Conservation (phyloP, 139 green algal genomes). For the Chlamydomonas sp. region DNA sequence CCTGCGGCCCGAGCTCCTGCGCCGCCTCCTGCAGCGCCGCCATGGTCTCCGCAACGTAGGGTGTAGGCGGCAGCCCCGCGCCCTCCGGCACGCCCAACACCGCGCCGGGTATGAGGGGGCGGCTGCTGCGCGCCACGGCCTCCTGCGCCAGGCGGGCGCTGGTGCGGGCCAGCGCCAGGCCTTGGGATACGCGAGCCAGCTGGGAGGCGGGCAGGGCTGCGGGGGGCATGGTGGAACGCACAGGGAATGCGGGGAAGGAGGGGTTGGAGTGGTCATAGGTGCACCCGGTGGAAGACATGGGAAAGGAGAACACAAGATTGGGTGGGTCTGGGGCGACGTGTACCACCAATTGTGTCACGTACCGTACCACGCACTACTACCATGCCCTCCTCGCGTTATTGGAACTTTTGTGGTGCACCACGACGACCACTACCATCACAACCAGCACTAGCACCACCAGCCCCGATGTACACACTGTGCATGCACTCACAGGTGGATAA, state of each 20-base stretch:
- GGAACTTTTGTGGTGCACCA: too few relatives aligned
- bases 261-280: not conserved
- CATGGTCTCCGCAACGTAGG: conserved; percentile 19
- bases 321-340: too few relatives aligned
- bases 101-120: not conserved
- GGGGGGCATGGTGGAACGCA: not conserved
- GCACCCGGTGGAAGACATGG: not conserved
- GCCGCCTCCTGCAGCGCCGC: conserved; percentile 33
- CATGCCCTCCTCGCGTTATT: too few relatives aligned
- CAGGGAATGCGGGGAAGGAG: not conserved
- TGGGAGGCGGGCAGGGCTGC: not conserved
- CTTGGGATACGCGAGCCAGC: conserved; percentile 38
- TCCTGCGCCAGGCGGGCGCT: not conserved
- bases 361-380: too few relatives aligned
- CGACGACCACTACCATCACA: too few relatives aligned
- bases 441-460: too few relatives aligned
- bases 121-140: not conserved
- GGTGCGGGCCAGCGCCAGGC: conserved; percentile 32
- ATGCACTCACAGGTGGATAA: too few relatives aligned
- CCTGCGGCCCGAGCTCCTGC: not conserved
- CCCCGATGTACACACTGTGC: too few relatives aligned
- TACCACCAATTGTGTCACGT: too few relatives aligned
- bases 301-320: too few relatives aligned
- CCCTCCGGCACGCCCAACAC: not conserved
- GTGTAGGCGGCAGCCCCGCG: not conserved